phyloP scores from a whole-genome alignment of 352 stramenopile genomes.

The Aphanomyces cochlioides region DNA sequence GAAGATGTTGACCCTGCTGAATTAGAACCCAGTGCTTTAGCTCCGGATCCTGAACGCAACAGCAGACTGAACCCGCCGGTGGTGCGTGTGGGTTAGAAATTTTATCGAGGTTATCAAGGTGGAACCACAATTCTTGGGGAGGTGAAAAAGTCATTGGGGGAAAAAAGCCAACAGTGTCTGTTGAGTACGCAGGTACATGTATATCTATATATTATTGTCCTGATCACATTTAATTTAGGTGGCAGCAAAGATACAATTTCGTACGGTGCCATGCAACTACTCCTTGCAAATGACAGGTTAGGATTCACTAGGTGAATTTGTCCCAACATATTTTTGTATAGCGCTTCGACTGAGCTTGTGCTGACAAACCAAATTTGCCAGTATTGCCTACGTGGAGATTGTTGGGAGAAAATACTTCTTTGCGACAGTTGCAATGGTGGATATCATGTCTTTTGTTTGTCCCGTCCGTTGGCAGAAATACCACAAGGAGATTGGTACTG shows the following conservation, averaged over 20 bases:
- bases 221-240: not conserved
- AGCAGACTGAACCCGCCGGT: constrained; percentile 47
- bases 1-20: constrained; percentile 11
- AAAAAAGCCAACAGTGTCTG: constrained; percentile 71
- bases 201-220: not conserved
- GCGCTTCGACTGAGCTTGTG: constrained; percentile 57
- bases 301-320: constrained; percentile 25
- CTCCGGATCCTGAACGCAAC: constrained; percentile 50
- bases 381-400: constrained; percentile 73
- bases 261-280: constrained; percentile 54
- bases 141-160: constrained; percentile 60
- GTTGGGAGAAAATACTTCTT: constrained; percentile 71
- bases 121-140: constrained; percentile 53
- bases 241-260: constrained; percentile 13
- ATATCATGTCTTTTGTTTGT: constrained; percentile 77
- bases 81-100: constrained; percentile 59
- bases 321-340: constrained; percentile 25
- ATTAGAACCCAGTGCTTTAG: constrained; percentile 47
- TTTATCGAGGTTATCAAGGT: constrained; percentile 68
- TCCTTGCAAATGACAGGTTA: constrained; percentile 69
- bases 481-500: constrained; percentile 81
- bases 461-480: constrained; percentile 49
- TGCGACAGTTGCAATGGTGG: constrained; percentile 80
- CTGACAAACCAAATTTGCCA: constrained; percentile 82
- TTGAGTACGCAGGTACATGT: constrained; percentile 45